These are phyloP conservation scores for Fraxinus excelsior DNA, from an alignment of 257 asterid genomes.

Conservation along the genomic window DNA sequence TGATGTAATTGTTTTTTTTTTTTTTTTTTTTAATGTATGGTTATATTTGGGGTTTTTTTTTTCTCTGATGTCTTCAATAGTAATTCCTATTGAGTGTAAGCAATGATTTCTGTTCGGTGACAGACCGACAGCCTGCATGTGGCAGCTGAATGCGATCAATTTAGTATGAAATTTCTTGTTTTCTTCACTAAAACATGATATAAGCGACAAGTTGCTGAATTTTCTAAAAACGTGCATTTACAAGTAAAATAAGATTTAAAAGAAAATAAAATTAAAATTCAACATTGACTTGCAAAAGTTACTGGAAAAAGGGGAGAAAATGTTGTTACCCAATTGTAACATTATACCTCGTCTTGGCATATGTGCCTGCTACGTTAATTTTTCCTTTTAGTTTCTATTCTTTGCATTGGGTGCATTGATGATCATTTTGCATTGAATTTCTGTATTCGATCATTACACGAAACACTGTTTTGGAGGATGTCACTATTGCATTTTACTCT, in stretches of 20 bases:
- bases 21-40: too few relatives aligned
- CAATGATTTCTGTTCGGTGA: background rate
- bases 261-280: background rate
- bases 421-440: background rate
- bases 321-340: slow-evolving; percentile 4
- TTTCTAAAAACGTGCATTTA: background rate
- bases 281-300: background rate
- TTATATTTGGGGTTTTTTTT: background rate
- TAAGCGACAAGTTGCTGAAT: slow-evolving; percentile 1
- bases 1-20: background rate
- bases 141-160: slow-evolving; percentile 6
- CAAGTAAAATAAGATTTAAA: background rate
- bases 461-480: background rate
- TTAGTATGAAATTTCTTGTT: slow-evolving; percentile 7
- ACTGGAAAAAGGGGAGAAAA: background rate
- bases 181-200: background rate
- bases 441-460: background rate
- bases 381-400: background rate
- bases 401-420: background rate
- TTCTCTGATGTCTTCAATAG: background rate
- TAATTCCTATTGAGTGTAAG: background rate
- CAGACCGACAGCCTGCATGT: background rate
- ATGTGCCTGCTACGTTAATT: background rate
- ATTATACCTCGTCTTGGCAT: background rate
- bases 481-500: background rate